These are phyloP conservation scores for Ophiostoma australiae DNA, from an alignment of 2,329 filamentous ascomycete species.

Conservation along the genomic window DNA sequence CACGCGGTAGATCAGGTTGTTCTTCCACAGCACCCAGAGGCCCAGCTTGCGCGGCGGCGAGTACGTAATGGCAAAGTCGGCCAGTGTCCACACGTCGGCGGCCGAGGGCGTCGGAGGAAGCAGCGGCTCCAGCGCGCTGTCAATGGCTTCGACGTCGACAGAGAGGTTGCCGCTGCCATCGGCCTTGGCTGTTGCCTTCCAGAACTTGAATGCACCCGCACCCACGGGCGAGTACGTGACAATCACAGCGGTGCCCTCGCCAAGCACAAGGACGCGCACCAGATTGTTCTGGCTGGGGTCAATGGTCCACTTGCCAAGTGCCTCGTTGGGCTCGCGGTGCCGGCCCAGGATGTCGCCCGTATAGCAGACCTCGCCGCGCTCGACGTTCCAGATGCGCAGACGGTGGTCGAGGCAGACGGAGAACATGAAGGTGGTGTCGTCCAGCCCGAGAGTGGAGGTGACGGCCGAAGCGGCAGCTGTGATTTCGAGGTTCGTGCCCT, in stretches of 20 bases:
- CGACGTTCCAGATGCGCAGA: constrained; percentile 82
- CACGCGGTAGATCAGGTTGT: constrained; percentile 71
- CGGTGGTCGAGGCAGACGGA: constrained; percentile 86
- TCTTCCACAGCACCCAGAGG: constrained; percentile 79
- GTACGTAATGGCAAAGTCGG: constrained; percentile 64
- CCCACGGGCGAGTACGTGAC: constrained; percentile 86
- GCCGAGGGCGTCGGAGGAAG: constrained; percentile 65
- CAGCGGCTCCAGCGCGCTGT: constrained; percentile 58
- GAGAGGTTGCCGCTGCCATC: constrained; percentile 43
- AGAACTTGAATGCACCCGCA: constrained; percentile 90
- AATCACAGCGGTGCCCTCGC: constrained; percentile 52
- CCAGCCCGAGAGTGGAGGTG: constrained; percentile 47
- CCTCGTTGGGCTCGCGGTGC: constrained; percentile 59
- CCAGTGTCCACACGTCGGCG: constrained; percentile 73
- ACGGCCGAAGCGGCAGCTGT: constrained; percentile 62
- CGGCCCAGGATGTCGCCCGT: constrained; percentile 73
- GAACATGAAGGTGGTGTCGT: constrained; percentile 54
- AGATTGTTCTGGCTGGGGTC: constrained; percentile 74
- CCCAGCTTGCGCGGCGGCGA: constrained; percentile 42
- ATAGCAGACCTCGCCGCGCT: constrained; percentile 70
- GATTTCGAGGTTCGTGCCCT: constrained; percentile 60
- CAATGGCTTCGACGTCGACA: constrained; percentile 51
- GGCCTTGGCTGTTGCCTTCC: constrained; percentile 64
- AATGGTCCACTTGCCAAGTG: constrained; percentile 65
- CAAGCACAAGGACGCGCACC: constrained; percentile 63